Evolutionary conservation across 495 filamentous ascomycete genomes (phyloP).

Genomic region (Tuber magnatum): DNA sequence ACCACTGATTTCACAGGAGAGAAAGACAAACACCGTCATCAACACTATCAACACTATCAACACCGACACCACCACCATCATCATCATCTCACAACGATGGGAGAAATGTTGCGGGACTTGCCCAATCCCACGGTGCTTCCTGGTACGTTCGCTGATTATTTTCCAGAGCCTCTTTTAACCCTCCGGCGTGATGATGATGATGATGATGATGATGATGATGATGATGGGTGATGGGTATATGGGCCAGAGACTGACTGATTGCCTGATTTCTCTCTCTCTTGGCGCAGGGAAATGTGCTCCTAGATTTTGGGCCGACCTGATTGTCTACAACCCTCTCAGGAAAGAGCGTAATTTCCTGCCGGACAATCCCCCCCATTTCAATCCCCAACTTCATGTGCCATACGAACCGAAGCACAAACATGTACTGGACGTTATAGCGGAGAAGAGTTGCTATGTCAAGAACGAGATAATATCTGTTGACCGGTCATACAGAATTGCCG

Average conservation of each 20-base stretch:
- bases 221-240: not conserved
- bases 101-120: constrained; percentile 30
- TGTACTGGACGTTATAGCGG: constrained; percentile 20
- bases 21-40: not conserved
- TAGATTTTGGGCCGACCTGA: constrained; percentile 35
- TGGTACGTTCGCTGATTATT: constrained; percentile 19
- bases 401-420: constrained; percentile 26
- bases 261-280: constrained; percentile 45
- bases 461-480: constrained; percentile 7
- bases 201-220: too few relatives aligned
- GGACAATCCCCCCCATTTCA: constrained; percentile 20
- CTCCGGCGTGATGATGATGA: too few relatives aligned
- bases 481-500: constrained; percentile 25
- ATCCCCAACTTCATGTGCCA: not conserved
- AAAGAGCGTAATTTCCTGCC: constrained; percentile 27
- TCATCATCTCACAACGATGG: constrained; percentile 31
- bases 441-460: constrained; percentile 18
- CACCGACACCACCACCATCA: constrained; percentile 18
- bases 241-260: constrained; percentile 5
- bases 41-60: constrained; percentile 1
- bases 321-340: constrained; percentile 28
- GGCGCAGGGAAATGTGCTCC: constrained; percentile 38
- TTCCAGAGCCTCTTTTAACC: not conserved
- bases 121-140: constrained; percentile 22
- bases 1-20: not conserved